A percentile compares a stretch with the other conserved stretches of the same genome.
These are phyloP conservation scores for Lipomyces orientalis DNA, from an alignment of 805 yeast species.

Conservation along the genomic window DNA sequence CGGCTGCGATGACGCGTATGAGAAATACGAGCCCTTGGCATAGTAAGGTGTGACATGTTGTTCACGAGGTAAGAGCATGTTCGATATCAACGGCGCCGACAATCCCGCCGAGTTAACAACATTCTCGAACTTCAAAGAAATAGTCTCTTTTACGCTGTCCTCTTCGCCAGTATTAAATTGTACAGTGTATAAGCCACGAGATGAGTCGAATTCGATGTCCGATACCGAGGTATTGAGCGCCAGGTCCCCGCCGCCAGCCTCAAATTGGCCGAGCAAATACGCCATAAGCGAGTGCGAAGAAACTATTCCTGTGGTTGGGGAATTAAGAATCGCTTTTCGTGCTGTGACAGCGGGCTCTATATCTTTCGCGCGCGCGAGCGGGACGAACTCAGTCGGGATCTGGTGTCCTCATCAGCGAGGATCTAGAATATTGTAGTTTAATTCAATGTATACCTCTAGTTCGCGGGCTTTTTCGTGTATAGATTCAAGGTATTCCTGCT, in stretches of 20 bases:
- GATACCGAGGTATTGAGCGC: slow-evolving; percentile 67
- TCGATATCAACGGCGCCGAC: slow-evolving; percentile 72
- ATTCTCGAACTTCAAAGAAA: slow-evolving; percentile 57
- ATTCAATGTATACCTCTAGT: background rate
- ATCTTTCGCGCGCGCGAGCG: slow-evolving; percentile 51
- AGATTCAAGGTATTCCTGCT: slow-evolving; percentile 62
- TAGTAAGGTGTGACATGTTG: slow-evolving; percentile 64
- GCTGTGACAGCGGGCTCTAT: slow-evolving; percentile 75
- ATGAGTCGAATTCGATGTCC: slow-evolving; percentile 42
- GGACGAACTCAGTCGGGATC: slow-evolving; percentile 63
- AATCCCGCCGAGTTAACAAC: slow-evolving; percentile 83
- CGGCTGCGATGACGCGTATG: slow-evolving; percentile 57
- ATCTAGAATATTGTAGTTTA: background rate
- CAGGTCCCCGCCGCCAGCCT: slow-evolving; percentile 65
- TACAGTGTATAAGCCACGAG: slow-evolving; percentile 39
- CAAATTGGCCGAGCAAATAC: slow-evolving; percentile 60
- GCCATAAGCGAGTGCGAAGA: slow-evolving; percentile 79
- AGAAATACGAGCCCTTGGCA: slow-evolving; percentile 86
- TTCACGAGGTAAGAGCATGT: slow-evolving; percentile 67
- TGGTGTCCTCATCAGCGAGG: background rate
- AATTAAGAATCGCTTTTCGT: slow-evolving; percentile 62
- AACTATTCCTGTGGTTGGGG: slow-evolving; percentile 85
- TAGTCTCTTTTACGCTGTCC: slow-evolving; percentile 43
- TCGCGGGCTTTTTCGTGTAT: slow-evolving; percentile 55
- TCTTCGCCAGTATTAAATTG: slow-evolving; percentile 37